Percentiles rank a stretch among this genome's conserved stretches.
Evolutionary conservation across 2,329 filamentous ascomycete species (phyloP).

Genomic region (Apiospora sp.): DNA sequence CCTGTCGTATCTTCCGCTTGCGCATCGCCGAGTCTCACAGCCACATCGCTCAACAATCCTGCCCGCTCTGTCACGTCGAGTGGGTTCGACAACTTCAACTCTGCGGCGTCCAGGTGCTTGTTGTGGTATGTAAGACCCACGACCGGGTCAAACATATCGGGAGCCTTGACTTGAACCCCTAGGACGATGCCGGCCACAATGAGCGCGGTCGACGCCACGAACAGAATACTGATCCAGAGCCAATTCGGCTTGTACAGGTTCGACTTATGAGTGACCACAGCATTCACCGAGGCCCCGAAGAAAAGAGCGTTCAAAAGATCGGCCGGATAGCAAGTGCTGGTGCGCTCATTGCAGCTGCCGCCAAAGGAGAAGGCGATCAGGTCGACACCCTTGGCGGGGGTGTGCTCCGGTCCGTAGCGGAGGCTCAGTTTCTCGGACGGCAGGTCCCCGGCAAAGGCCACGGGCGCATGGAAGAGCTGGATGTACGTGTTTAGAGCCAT

Average conservation of each 20-base stretch:
- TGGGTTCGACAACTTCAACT: not conserved
- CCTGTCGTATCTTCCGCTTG: not conserved
- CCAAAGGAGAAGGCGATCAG: not conserved
- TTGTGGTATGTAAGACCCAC: not conserved
- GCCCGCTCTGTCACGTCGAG: not conserved
- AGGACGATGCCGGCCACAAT: not conserved
- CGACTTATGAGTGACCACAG: not conserved
- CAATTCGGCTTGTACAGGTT: not conserved
- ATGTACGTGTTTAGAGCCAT: constrained; percentile 6
- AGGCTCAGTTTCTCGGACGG: not conserved
- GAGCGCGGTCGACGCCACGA: not conserved
- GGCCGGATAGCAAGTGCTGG: not conserved
- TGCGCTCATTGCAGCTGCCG: not conserved
- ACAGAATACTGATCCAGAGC: not conserved
- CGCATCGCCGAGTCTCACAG: not conserved
- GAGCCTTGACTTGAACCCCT: not conserved
- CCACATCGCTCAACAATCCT: not conserved
- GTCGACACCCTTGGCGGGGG: not conserved
- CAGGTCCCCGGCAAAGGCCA: not conserved
- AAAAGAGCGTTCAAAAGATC: not conserved
- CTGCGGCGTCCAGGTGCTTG: not conserved
- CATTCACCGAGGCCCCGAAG: not conserved
- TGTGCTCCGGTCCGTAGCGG: not conserved
- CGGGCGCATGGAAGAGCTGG: not conserved
- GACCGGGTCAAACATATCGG: constrained; percentile 5